Base-by-base conservation (phyloP, 768 basidiomycete genomes). In the Psilocybe tampanensis region DNA sequence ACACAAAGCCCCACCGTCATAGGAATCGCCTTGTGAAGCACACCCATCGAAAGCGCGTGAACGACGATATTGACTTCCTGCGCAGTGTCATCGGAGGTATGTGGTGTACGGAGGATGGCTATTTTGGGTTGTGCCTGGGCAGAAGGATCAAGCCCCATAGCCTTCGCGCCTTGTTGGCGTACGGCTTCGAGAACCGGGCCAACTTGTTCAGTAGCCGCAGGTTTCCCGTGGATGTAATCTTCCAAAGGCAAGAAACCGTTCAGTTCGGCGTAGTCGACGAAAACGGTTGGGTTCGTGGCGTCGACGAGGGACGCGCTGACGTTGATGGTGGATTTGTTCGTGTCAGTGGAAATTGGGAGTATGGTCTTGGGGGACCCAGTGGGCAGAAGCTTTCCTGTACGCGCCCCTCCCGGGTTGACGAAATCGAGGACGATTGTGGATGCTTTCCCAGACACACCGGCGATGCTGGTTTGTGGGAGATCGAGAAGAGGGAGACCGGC, bases 201-300 rank as follows among this genome's bases (percentile, higher is more conserved):
- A 23, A 72, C 70, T 39, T 52, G 51, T 15, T 63, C 56, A 7
- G 67, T 53, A 2, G 65, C 56, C 8, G 70, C 53, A 32, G 70
- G 52, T 48, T 66, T 68, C 15, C 73, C 70, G 2, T 64, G 44
- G 36, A 76, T 45, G 59, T 76, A 80, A n/a, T 71, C 72, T 36
- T 67, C 71, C 41, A 81, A 63, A 19, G 74, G 68, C 43, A 83
- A 72, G 33, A 74, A 68, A 6, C 59, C 44, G 19, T 66, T 60
- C 34, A 90, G 73, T 39, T 83, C 80, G 0, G 68, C 57, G 3
- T 75, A 69, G 32, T 70, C 53, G 61, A 90, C 76, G 70, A 92
- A 85, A 15, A 92, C 81, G 6, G 84, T 86, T 0, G 89, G 89
- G 66, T 91, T 90, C 15, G 89, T 86, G 1, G 88, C 88, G 63